Evolutionary conservation across 306 rosid species (phyloP), one percentile per base, ranked within the genome.

Genomic region (Fagus sylvatica): DNA sequence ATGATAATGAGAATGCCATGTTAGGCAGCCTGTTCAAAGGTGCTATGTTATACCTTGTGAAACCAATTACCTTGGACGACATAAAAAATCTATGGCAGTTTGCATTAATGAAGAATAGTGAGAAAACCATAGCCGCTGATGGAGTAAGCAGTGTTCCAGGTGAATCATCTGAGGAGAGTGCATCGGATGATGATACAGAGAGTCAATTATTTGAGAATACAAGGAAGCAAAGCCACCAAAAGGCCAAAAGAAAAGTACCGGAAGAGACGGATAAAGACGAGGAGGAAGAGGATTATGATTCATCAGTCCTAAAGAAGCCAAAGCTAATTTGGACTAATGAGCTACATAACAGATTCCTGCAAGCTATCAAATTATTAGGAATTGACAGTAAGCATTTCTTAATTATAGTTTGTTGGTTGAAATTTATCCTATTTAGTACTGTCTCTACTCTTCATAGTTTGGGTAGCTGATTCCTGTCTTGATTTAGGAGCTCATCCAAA

Each of bases 1-100:
- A 86, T 68, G 81, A 68, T 11, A 46, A 83, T 6, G 74, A 36
- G 32, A 19, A 11, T 28, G 61, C 76, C 5, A 72, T 53, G 37
- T 28, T 65, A 22, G 74, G 64, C 2, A 85, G 80, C 10, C 70
- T 80, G 8, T 28, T 69, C 8, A 68, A 77, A 28, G 96, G 89
- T 65, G 90, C 89, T 43, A 40, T 33, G 42, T 33, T 32, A 9
- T 82, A 59, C 69, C 32, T 80, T 5, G 68, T 40, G 12, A 85
- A 80, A 54, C 87, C 88, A 15, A 12, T 84, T 66, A 37, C 42
- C 6, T 71, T 69, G 72, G 28, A 72, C 39, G 76, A 51, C 53
- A 37, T 85, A 12, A 81, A 70, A 32, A 64, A 17, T 65, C 79
- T 82, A 0, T 89, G 91, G 91, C 85, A 79, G 37, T 87, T 81